Evolutionary conservation across 768 basidiomycete species (phyloP).

Genomic region (Agaricus subrufescens): DNA sequence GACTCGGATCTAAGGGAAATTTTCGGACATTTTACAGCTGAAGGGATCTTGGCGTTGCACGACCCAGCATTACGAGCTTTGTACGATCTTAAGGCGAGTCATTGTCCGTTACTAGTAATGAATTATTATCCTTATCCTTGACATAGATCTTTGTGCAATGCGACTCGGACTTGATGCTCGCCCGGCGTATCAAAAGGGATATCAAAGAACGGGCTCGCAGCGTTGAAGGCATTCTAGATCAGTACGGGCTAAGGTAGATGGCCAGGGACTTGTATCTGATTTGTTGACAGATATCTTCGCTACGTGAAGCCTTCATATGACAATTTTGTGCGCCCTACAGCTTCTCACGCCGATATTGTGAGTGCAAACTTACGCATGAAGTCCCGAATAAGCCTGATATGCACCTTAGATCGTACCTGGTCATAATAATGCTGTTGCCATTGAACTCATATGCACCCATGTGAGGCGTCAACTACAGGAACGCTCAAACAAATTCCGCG

Average conservation of each 20-base stretch:
- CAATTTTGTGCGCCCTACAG: slow-evolving; percentile 86
- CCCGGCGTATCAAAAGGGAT: slow-evolving; percentile 85
- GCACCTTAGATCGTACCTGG: slow-evolving; percentile 86
- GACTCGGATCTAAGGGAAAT: not conserved
- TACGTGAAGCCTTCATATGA: slow-evolving; percentile 96
- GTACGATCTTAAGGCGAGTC: slow-evolving; percentile 83
- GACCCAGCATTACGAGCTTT: slow-evolving; percentile 73
- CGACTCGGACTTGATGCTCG: slow-evolving; percentile 96
- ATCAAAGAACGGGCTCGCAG: slow-evolving; percentile 82
- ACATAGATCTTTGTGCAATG: slow-evolving; percentile 82
- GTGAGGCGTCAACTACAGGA: slow-evolving; percentile 80
- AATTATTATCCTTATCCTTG: not conserved
- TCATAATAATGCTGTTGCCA: slow-evolving; percentile 82
- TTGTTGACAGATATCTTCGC: slow-evolving; percentile 66
- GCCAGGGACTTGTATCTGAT: not conserved
- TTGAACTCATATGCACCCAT: slow-evolving; percentile 91
- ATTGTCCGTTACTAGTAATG: not conserved
- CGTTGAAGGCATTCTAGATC: slow-evolving; percentile 85
- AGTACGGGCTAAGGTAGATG: slow-evolving; percentile 41
- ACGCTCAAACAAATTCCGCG: slow-evolving; percentile 68
- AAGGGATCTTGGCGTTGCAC: slow-evolving; percentile 89
- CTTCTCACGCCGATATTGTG: slow-evolving; percentile 88
- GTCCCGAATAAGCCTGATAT: not conserved
- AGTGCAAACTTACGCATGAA: slow-evolving; percentile 14
- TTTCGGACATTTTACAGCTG: slow-evolving; percentile 41